Conservation (phyloP, 2,329 filamentous ascomycete species). For the Helotiales sp. region DNA sequence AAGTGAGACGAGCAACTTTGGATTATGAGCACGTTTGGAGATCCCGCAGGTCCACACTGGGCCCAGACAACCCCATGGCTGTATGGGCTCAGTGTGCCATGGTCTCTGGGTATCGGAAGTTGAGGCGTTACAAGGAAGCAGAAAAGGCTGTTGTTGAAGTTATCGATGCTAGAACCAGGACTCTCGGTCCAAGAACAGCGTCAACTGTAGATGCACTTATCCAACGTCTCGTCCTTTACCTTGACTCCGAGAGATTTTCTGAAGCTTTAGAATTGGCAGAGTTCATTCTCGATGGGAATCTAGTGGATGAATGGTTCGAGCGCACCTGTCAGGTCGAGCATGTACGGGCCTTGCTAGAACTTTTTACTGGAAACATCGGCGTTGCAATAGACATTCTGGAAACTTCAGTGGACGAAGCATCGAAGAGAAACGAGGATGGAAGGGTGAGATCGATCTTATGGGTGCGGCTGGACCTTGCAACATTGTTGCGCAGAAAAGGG, state of each 20-base stretch:
- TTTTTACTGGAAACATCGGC: not conserved
- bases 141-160: not conserved
- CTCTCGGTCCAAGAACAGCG: not conserved
- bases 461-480: not conserved
- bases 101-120: not conserved
- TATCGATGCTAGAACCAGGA: slow-evolving; percentile 1
- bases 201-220: not conserved
- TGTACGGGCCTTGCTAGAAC: not conserved
- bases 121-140: not conserved
- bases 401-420: not conserved
- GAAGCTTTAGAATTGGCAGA: not conserved
- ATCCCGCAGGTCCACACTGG: not conserved
- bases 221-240: not conserved
- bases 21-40: not conserved
- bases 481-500: not conserved
- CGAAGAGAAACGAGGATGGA: not conserved
- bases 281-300: not conserved
- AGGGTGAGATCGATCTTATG: not conserved
- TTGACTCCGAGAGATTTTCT: not conserved
- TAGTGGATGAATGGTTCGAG: not conserved
- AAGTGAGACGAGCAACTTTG: not conserved
- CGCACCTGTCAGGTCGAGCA: not conserved
- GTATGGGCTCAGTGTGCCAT: not conserved
- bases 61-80: not conserved
- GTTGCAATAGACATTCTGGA: not conserved